These are phyloP conservation scores for Gossypium longicalyx DNA, from an alignment of 345 rosid genomes.

Conservation along the genomic window DNA sequence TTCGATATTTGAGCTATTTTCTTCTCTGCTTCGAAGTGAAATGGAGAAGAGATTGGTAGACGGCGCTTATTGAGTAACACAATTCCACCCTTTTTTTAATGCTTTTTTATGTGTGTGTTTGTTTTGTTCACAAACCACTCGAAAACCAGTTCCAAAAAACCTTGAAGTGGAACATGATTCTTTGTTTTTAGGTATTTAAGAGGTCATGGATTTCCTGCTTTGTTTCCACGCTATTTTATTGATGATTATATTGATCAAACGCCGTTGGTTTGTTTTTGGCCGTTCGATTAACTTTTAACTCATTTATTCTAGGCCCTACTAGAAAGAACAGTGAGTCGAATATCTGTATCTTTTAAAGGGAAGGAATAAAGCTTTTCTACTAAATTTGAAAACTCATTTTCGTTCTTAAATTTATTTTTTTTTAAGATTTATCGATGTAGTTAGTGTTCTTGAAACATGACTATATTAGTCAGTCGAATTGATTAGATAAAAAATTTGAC, in stretches of 20 bases:
- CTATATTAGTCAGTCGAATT: too few relatives aligned
- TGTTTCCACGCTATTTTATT: slow-evolving; percentile 7
- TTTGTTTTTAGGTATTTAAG: background rate
- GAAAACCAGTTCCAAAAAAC: background rate
- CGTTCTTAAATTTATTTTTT: too few relatives aligned
- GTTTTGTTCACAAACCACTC: background rate
- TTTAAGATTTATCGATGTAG: too few relatives aligned
- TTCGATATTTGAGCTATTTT: background rate
- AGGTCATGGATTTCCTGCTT: background rate
- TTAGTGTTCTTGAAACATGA: too few relatives aligned
- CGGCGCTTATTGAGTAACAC: background rate
- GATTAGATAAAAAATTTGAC: too few relatives aligned
- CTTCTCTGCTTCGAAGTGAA: background rate
- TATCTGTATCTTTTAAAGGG: too few relatives aligned
- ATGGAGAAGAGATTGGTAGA: background rate
- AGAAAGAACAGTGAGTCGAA: too few relatives aligned
- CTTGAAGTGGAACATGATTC: background rate
- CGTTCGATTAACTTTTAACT: background rate
- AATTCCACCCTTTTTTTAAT: background rate
- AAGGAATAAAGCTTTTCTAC: too few relatives aligned
- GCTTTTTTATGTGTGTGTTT: background rate
- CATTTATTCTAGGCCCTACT: too few relatives aligned
- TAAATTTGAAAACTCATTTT: too few relatives aligned
- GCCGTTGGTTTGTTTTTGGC: background rate
- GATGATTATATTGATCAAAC: background rate